phyloP scores from a whole-genome alignment of 371 early-diverging fungal species.

The Homolaphlyctis polyrhiza region DNA sequence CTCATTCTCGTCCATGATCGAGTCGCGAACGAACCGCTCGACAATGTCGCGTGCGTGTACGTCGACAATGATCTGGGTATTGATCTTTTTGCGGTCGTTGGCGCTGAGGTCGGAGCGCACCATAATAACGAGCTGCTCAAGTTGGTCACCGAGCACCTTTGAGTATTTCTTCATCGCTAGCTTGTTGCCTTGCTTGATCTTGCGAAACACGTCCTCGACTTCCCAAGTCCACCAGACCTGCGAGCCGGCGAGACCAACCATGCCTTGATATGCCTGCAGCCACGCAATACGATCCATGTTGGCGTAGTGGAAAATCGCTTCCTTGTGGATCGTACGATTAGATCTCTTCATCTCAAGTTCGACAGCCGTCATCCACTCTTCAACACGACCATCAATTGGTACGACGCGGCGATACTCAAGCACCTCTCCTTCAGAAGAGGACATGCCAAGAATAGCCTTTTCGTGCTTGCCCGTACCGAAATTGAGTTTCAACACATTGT shows the following conservation, averaged over 20 bases:
- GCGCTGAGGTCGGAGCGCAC: conserved; percentile 45
- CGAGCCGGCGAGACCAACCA: conserved; percentile 50
- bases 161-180: conserved; percentile 54
- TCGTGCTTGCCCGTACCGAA: conserved; percentile 52
- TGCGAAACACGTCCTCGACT: conserved; percentile 54
- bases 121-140: conserved; percentile 44
- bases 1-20: conserved; percentile 51
- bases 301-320: conserved; percentile 51
- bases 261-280: conserved; percentile 50
- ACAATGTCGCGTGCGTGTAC: conserved; percentile 58
- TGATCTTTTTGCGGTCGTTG: conserved; percentile 54
- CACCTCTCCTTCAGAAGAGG: conserved; percentile 49
- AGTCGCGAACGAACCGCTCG: conserved; percentile 54
- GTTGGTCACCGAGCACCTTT: conserved; percentile 43
- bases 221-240: conserved; percentile 67
- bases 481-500: conserved; percentile 47
- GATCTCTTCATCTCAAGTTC: conserved; percentile 54
- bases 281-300: conserved; percentile 47
- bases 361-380: conserved; percentile 56
- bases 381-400: conserved; percentile 50
- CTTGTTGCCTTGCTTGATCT: conserved; percentile 53
- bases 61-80: conserved; percentile 58
- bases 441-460: conserved; percentile 50
- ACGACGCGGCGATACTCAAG: conserved; percentile 41
- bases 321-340: conserved; percentile 50